Percentiles rank a stretch among this genome's conserved stretches.
Evolutionary conservation across 2,329 filamentous ascomycete species (phyloP).

Genomic region (Xylariaceae sp.): DNA sequence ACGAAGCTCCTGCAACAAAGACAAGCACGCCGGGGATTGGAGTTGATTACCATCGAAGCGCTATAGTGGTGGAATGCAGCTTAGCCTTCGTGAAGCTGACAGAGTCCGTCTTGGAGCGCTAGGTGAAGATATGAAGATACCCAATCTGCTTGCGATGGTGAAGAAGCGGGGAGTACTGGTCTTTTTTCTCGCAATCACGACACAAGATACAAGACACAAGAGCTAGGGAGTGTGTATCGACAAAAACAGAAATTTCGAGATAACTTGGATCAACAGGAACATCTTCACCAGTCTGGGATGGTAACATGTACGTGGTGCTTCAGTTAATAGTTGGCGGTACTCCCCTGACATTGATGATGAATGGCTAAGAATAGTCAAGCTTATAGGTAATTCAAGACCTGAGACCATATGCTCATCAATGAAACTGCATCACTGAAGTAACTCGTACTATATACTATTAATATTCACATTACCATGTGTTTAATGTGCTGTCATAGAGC

Average conservation of each 20-base stretch:
- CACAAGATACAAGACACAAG: not conserved
- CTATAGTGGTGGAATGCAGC: not conserved
- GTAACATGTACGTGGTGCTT: not conserved
- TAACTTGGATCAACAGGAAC: not conserved
- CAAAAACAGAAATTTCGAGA: not conserved
- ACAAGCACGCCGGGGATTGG: not conserved
- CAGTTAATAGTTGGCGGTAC: not conserved
- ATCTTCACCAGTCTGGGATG: not conserved
- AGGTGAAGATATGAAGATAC: conserved; percentile 24
- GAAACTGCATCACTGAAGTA: not conserved
- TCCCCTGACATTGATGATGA: not conserved
- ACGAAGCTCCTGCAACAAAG: not conserved
- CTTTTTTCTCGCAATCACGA: not conserved
- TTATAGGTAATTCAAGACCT: not conserved
- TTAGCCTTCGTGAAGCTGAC: conserved; percentile 1
- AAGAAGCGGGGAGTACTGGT: conserved; percentile 6
- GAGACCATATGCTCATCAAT: not conserved
- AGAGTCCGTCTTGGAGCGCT: conserved; percentile 1
- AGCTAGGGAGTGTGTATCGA: not conserved
- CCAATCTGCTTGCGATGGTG: conserved; percentile 14
- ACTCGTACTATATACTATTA: too few relatives aligned
- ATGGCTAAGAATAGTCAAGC: not conserved
- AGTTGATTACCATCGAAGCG: not conserved
- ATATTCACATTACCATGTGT: too few relatives aligned
- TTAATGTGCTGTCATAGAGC: too few relatives aligned